Evolutionary conservation across 257 asterid species (phyloP), one percentile per base, ranked within the genome.

Genomic region (Solanum sejunctum): DNA sequence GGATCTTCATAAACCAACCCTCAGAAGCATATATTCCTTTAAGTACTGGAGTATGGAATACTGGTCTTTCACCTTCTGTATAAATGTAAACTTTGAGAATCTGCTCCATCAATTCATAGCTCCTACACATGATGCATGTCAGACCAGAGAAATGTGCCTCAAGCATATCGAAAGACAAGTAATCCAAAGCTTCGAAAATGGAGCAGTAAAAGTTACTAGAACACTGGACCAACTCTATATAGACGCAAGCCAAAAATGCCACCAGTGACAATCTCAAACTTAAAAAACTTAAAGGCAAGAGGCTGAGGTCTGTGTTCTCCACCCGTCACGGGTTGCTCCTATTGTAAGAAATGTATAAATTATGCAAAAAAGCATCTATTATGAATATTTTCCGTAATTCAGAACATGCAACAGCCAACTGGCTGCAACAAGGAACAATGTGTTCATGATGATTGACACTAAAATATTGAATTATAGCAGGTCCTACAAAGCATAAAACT

Each of bases 1-100:
- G 89, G 80, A 88, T 90, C 92, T 92, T 93, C 94, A 95, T 90
- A 90, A 95, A 95, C 98, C 98, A 95, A 47, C 98, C 98, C 87
- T 95, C 98, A 1, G 97, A 92, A 56, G 98, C 97, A 49, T 95
- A 95, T 87, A 93, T 95, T 85, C 98, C 98, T 88, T 92, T 92
- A 54, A 92, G 95, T 63, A 93, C 91, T 21, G 97, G 93, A 55
- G 88, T 92, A 85, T 95, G 98, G 87, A 94, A 93, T 87, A 95
- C 86, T 12, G 98, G 98, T 20, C 87, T 89, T 84, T 92, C 90
- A 12, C 98, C 98, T 89, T 95, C 98, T 5, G 88, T 49, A 23
- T 95, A 95, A 79, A 91, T 87, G 84, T 93, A 95, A 61, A 95
- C 93, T 90, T 93, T 93, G 69, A 95, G 92, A 77, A 87, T 89